Percentiles rank a stretch among this genome's conserved stretches.
These are phyloP conservation scores for Thalassiosira ordinaria DNA, from an alignment of 352 stramenopile genomes.

Conservation along the genomic window DNA sequence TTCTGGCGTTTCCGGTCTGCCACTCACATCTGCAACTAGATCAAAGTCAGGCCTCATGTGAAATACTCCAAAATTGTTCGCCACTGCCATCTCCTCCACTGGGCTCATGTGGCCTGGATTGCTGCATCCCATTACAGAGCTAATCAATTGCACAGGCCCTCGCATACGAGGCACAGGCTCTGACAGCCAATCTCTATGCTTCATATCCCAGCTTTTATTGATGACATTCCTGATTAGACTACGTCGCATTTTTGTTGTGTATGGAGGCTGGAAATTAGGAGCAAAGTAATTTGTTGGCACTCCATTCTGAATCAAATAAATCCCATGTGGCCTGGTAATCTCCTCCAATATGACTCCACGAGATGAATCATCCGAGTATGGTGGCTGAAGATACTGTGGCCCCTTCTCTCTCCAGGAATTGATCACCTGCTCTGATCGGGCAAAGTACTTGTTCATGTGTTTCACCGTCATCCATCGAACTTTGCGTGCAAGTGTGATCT, in stretches of 20 bases:
- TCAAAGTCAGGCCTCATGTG: slow-evolving; percentile 38
- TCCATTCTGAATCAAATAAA: slow-evolving; percentile 84
- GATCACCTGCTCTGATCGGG: slow-evolving; percentile 78
- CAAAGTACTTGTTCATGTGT: slow-evolving; percentile 87
- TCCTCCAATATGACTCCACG: slow-evolving; percentile 75
- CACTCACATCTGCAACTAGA: slow-evolving; percentile 3
- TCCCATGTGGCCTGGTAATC: slow-evolving; percentile 79
- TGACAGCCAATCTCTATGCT: slow-evolving; percentile 77
- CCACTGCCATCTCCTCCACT: slow-evolving; percentile 16
- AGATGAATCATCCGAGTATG: slow-evolving; percentile 63
- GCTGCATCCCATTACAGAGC: slow-evolving; percentile 67
- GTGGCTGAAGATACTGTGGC: slow-evolving; percentile 81
- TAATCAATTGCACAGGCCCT: slow-evolving; percentile 44
- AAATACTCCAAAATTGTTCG: slow-evolving; percentile 14
- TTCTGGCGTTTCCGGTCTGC: slow-evolving; percentile 8
- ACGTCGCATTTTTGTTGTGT: slow-evolving; percentile 85
- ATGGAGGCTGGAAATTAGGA: slow-evolving; percentile 84
- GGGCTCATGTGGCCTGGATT: slow-evolving; percentile 52
- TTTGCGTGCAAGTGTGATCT: slow-evolving; percentile 80
- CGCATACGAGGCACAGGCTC: slow-evolving; percentile 62
- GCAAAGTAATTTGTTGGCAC: slow-evolving; percentile 86
- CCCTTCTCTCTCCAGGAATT: slow-evolving; percentile 84
- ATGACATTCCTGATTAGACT: slow-evolving; percentile 81
- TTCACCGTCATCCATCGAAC: slow-evolving; percentile 86
- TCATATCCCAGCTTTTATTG: slow-evolving; percentile 82